Base-by-base conservation (phyloP, 2,329 filamentous ascomycete genomes). In the Cadophora sp. region DNA sequence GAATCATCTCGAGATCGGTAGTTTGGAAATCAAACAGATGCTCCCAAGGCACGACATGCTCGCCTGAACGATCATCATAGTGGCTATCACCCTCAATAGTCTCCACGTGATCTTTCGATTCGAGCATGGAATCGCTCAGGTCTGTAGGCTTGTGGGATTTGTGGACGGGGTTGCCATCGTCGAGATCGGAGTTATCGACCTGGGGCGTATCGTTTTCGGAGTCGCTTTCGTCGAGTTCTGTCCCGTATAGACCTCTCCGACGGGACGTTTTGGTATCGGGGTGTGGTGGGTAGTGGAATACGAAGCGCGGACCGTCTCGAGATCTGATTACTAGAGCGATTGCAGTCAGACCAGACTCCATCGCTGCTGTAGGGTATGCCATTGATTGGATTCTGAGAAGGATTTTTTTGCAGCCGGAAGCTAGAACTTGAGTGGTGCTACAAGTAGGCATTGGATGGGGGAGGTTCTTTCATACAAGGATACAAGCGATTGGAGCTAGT, bases 231-330 rank as follows among this genome's bases (percentile, higher is more conserved):
- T 78, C 69, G 47, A 79, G 66, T 66, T 79, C 73, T 33, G 77
- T 78, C 30, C 76, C 75, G 45, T 75, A 76, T 51, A 74, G 68
- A 14, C 67, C 65, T 50, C 70, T 67, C 14, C 69, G 61, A 39
- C 73, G 68, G 24, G 78, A 73, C 65, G 79, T 75, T 47, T 79
- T 72, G 41, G 77, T 77, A 65, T 81, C 79, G 71, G 83, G 78
- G 74, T 81, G 79, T 73, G 89, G 85, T n/a, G 93, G 93, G 75
- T 96, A 96, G 79, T 97, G 92, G 79, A 94, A 97, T 74, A 96
- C 91, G 74, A 96, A 91, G 70, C 89, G 88, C 33, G 93, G 91
- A 18, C 93, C 93, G 73, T 92, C 91, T 71, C 91, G 88, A 41
- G 91, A 92, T 71, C 91, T 71, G 47, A 78, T 74, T 20, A 75